These are phyloP conservation scores for Plectosphaerella sp. DNA, from an alignment of 2,329 filamentous ascomycete species.

Conservation along the genomic window DNA sequence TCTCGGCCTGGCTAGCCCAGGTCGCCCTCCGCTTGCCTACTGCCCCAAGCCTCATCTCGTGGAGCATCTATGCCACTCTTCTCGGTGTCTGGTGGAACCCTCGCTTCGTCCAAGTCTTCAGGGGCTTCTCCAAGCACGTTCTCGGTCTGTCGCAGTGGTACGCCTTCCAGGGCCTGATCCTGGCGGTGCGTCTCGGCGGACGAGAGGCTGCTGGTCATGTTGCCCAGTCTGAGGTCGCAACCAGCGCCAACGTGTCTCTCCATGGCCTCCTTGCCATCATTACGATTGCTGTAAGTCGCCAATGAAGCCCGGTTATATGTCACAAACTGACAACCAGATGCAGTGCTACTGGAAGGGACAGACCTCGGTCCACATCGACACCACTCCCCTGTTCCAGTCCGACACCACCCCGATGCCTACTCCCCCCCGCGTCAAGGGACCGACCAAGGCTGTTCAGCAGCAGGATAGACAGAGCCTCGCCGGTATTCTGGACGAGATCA, in stretches of 20 bases:
- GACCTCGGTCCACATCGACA: constrained; percentile 50
- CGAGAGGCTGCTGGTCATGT: constrained; percentile 34
- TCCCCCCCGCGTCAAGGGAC: constrained; percentile 12
- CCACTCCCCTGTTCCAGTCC: constrained; percentile 46
- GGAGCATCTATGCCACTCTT: constrained; percentile 43
- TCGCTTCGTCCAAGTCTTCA: constrained; percentile 53
- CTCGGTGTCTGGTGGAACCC: constrained; percentile 66
- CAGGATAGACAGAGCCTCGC: constrained; percentile 36
- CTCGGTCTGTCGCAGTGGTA: constrained; percentile 62
- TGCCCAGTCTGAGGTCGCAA: constrained; percentile 29
- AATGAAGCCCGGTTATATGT: constrained; percentile 4
- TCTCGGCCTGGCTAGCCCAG: not conserved
- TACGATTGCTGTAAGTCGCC: constrained; percentile 46
- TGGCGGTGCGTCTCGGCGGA: constrained; percentile 51
- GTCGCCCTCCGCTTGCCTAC: constrained; percentile 28
- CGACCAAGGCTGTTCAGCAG: constrained; percentile 4
- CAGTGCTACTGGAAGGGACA: constrained; percentile 41
- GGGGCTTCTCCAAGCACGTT: constrained; percentile 57
- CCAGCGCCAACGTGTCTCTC: constrained; percentile 39
- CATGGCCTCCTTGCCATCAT: constrained; percentile 53
- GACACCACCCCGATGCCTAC: constrained; percentile 15
- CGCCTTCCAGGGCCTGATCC: constrained; percentile 55
- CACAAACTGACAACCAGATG: not conserved
- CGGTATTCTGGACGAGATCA: constrained; percentile 42
- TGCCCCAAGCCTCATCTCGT: constrained; percentile 35